A percentile compares a stretch with the other conserved stretches of the same genome.
Conservation (phyloP, 148 eudicot species). For the Vaccinium macrocarpon region DNA sequence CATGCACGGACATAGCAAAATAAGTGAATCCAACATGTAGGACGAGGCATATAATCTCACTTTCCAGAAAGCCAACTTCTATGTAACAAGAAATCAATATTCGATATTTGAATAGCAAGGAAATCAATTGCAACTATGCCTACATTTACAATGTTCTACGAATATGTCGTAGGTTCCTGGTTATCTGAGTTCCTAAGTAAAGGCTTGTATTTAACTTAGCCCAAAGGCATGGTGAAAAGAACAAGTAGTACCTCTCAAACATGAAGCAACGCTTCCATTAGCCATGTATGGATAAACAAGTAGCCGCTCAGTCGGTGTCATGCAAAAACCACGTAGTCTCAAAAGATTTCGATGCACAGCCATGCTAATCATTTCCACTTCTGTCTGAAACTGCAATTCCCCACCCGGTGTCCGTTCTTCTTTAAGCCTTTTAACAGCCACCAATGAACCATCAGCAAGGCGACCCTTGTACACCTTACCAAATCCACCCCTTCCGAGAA, state of each 20-base stretch:
- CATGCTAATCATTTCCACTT: slow-evolving; percentile 62
- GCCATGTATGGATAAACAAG: slow-evolving; percentile 67
- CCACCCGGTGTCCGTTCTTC: slow-evolving; percentile 49
- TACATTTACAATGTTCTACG: neutral
- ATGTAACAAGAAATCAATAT: neutral
- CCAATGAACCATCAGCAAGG: slow-evolving; percentile 50
- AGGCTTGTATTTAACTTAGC: neutral
- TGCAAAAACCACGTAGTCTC: slow-evolving; percentile 47
- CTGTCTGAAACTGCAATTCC: slow-evolving; percentile 51
- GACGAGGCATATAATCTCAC: neutral
- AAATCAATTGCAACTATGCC: neutral
- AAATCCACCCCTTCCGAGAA: slow-evolving; percentile 57
- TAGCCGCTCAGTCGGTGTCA: slow-evolving; percentile 49
- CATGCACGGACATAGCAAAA: neutral
- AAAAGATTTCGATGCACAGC: slow-evolving; percentile 51
- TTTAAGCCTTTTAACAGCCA: slow-evolving; percentile 52
- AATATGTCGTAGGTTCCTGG: neutral
- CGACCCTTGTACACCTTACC: slow-evolving; percentile 55
- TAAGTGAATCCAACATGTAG: neutral
- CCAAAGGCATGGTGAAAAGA: neutral
- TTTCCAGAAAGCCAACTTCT: neutral
- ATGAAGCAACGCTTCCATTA: slow-evolving; percentile 89
- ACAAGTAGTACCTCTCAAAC: slow-evolving; percentile 61
- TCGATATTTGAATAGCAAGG: slow-evolving; percentile 4
- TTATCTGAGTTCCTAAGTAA: neutral